Base-by-base conservation (phyloP, 768 basidiomycete species). In the Chalciporus piperatus region DNA sequence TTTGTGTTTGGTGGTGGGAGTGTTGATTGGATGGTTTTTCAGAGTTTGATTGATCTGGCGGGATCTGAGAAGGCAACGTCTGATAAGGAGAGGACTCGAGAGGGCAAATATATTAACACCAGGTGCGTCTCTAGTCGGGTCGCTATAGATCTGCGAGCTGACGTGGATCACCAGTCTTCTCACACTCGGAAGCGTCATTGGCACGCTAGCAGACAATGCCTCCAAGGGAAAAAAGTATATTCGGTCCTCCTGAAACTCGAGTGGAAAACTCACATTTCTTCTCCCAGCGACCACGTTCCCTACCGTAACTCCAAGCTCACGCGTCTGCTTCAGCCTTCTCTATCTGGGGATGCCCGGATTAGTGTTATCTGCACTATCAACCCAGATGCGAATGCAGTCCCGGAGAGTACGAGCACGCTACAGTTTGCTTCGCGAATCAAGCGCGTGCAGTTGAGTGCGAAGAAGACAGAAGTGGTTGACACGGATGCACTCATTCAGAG, bases 281-380 rank as follows among this genome's bases (percentile, higher is more conserved):
- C 30, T 17, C 23, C 17, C 17, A 86, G 85, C 48, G 91, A 93
- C 64, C 93, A 98, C 65, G 85, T 98, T 13, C 95, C 95, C 2
- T 98, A 87, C 72, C 85, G 96, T 17, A 97, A 98, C 66, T 93
- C 90, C 39, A 98, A 98, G 69, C 79, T 98, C 10, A 97, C 94
- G 14, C 84, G 93, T 20, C 83, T 98, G 69, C 80, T 98, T 6
- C 95, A 98, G 68, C 94, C 96, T 1, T 98, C 94, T 0, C 76
- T 99, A 1, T 89, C 93, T 0, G 96, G 96, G 1, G 92, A 98
- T 66, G 95, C 96, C 19, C 84, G 93, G 8, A 95, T 99, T 47
- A 93, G 91, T 38, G 95, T 99, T 14, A 87, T 98, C 47, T 97
- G 95, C 68, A 98, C 96, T 0, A 81, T 98, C 65, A 96, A 95